Conservation (phyloP, 805 yeast genomes). For the Nakazawaea pomicola region DNA sequence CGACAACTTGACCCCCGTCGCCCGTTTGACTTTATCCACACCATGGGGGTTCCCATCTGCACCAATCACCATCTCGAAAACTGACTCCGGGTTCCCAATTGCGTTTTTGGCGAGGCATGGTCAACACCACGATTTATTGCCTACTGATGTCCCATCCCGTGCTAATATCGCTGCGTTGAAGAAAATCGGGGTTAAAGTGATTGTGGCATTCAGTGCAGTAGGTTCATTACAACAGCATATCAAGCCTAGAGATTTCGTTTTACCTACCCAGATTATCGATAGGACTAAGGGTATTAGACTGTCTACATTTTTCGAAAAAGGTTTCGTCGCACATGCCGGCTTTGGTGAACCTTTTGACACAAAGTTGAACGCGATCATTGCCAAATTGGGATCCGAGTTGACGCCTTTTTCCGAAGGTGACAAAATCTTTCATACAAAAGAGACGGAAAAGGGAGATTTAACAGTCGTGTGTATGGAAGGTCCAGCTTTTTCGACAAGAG, state of each 20-base stretch:
- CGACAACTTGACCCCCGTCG: conserved; percentile 79
- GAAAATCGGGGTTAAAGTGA: conserved; percentile 77
- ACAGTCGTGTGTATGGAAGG: conserved; percentile 98
- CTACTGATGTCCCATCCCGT: conserved; percentile 85
- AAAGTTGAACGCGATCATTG: conserved; percentile 60
- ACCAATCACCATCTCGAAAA: conserved; percentile 85
- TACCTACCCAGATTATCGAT: conserved; percentile 94
- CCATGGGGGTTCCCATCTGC: conserved; percentile 99
- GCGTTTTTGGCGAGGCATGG: conserved; percentile 98
- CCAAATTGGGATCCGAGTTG: conserved; percentile 37
- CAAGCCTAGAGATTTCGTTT: conserved; percentile 92
- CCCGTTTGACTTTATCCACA: conserved; percentile 73
- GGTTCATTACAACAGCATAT: conserved; percentile 90
- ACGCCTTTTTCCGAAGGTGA: conserved; percentile 45
- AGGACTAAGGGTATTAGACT: conserved; percentile 94
- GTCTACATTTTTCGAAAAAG: conserved; percentile 83
- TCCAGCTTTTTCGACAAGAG: conserved; percentile 95
- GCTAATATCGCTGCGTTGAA: conserved; percentile 97
- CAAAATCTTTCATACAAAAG: conserved; percentile 60
- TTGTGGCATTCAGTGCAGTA: conserved; percentile 91
- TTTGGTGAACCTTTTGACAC: conserved; percentile 96
- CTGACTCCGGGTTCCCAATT: conserved; percentile 71
- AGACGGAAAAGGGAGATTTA: conserved; percentile 64
- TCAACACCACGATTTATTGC: conserved; percentile 78
- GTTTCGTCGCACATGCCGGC: conserved; percentile 95